Conservation (phyloP, 331 rosid species). For the Telfairia occidentalis region DNA sequence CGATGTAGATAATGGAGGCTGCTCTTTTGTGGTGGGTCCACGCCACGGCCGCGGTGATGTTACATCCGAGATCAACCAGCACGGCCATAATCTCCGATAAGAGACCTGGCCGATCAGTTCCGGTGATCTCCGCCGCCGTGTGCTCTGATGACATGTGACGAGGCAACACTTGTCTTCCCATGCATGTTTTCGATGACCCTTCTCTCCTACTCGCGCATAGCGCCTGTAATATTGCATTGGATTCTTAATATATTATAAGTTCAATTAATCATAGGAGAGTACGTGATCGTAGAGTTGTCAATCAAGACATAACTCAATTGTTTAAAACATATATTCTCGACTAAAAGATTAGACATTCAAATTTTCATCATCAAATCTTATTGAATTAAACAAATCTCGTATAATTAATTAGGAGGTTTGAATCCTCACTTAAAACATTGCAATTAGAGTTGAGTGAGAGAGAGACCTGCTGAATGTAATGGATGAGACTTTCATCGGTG, state of each 20-base stretch:
- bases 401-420: too few species aligned
- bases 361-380: too few species aligned
- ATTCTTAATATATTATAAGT: too few species aligned
- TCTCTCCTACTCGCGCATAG: slow-evolving; percentile 41
- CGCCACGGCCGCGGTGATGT: slow-evolving; percentile 36
- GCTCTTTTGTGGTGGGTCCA: slow-evolving; percentile 67
- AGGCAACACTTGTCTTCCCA: slow-evolving; percentile 21
- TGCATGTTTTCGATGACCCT: slow-evolving; percentile 8
- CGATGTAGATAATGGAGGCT: slow-evolving; percentile 51
- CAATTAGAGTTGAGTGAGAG: neutral
- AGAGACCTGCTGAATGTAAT: slow-evolving; percentile 52
- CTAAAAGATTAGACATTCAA: too few species aligned
- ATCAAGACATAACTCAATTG: too few species aligned
- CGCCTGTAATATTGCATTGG: slow-evolving; percentile 28
- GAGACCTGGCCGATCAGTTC: slow-evolving; percentile 57
- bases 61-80: slow-evolving; percentile 45
- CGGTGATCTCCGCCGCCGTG: slow-evolving; percentile 61
- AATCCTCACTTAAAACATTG: neutral
- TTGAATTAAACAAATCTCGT: too few species aligned
- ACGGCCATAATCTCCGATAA: slow-evolving; percentile 63
- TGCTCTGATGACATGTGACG: slow-evolving; percentile 15
- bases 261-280: too few species aligned
- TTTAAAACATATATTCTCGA: too few species aligned
- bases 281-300: too few species aligned
- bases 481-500: slow-evolving; percentile 55